Percentiles rank a stretch among this genome's conserved stretches.
Evolutionary conservation across 2,329 filamentous ascomycete genomes (phyloP).

Genomic region (Cercospora berteroae): DNA sequence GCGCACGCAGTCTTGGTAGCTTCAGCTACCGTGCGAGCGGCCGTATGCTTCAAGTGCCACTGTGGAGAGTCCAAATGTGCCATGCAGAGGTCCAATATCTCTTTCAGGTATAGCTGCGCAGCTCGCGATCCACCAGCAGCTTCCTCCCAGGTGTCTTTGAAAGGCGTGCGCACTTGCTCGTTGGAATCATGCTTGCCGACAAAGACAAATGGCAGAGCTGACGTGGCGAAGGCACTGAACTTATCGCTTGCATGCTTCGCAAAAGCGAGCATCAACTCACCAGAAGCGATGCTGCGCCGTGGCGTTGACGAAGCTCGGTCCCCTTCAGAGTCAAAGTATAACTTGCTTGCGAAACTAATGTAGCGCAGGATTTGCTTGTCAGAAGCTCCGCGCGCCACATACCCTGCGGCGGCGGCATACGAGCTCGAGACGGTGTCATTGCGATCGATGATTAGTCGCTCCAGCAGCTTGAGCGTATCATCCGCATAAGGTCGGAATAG

Average conservation of each 20-base stretch:
- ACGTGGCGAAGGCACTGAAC: conserved; percentile 72
- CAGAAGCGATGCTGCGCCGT: conserved; percentile 62
- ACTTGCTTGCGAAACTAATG: conserved; percentile 57
- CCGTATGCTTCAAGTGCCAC: conserved; percentile 88
- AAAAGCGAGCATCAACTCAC: conserved; percentile 78
- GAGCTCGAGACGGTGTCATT: conserved; percentile 91
- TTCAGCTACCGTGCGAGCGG: conserved; percentile 75
- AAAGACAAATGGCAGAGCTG: conserved; percentile 82
- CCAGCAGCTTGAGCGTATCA: conserved; percentile 71
- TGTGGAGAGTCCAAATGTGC: conserved; percentile 72
- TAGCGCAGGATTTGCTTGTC: conserved; percentile 58
- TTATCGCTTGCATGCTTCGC: conserved; percentile 86
- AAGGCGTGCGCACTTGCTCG: conserved; percentile 74
- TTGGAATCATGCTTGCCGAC: conserved; percentile 83
- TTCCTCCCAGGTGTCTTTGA: conserved; percentile 82
- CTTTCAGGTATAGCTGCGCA: conserved; percentile 77
- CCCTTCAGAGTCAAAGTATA: conserved; percentile 82
- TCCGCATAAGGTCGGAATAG: conserved; percentile 74
- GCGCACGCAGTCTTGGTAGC: conserved; percentile 61
- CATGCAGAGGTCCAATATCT: conserved; percentile 70
- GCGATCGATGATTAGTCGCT: conserved; percentile 80
- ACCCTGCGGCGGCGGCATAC: conserved; percentile 83
- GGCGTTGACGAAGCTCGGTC: conserved; percentile 49
- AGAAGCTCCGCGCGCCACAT: conserved; percentile 68
- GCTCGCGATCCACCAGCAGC: conserved; percentile 83